These are phyloP conservation scores for Gautieria morchelliformis DNA, from an alignment of 768 basidiomycete genomes.

Conservation along the genomic window DNA sequence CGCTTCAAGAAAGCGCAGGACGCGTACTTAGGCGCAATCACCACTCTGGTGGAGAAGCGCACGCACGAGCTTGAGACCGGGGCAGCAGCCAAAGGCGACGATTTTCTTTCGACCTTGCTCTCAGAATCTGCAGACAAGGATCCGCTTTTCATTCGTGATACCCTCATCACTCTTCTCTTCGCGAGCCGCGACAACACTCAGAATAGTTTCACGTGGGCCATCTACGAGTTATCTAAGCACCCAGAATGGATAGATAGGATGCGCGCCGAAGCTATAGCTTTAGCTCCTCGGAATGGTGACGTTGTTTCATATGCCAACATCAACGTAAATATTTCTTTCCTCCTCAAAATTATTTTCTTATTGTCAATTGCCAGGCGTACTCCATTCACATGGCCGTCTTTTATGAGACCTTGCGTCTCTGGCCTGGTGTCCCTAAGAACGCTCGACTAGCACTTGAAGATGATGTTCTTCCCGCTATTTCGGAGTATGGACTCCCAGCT, in stretches of 20 bases:
- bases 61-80: neutral
- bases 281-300: neutral
- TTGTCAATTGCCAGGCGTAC: conserved; percentile 3
- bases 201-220: conserved; percentile 10
- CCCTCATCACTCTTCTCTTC: conserved; percentile 11
- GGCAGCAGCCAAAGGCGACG: neutral
- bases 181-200: conserved; percentile 13
- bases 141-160: conserved; percentile 7
- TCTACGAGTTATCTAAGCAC: conserved; percentile 9
- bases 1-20: neutral
- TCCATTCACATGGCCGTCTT: conserved; percentile 12
- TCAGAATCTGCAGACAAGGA: conserved; percentile 1
- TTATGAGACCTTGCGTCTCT: conserved; percentile 9
- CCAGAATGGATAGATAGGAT: conserved; percentile 11
- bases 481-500: neutral
- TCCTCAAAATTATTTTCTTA: neutral
- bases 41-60: neutral
- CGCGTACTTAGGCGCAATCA: neutral
- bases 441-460: neutral
- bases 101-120: neutral
- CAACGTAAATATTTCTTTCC: neutral
- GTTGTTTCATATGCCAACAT: neutral
- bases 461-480: neutral
- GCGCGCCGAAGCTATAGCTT: conserved; percentile 6
- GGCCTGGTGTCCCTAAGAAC: conserved; percentile 4